Percentiles rank a stretch among this genome's conserved stretches.
Conservation (phyloP, 2,329 filamentous ascomycete genomes). For the Colletotrichum tofieldiae region DNA sequence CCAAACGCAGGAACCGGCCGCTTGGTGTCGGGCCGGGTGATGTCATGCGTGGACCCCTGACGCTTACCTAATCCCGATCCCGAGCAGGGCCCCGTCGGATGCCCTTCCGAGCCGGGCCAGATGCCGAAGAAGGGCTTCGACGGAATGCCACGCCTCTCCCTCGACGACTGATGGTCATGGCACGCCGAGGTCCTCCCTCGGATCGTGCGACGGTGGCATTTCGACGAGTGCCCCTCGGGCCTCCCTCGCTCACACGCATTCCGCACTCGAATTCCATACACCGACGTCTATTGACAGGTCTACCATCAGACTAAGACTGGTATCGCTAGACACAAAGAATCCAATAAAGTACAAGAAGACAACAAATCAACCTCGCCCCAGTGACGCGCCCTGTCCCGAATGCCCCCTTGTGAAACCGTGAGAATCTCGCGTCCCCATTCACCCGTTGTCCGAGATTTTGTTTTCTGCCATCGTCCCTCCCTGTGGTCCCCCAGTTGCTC, state of each 20-base stretch:
- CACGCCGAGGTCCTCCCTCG: neutral
- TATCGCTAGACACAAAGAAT: constrained; percentile 38
- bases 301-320: constrained; percentile 33
- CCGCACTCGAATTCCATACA: neutral
- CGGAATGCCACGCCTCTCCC: neutral
- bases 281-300: constrained; percentile 42
- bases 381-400: constrained; percentile 16
- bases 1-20: constrained; percentile 2
- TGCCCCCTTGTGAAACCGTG: constrained; percentile 21
- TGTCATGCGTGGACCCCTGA: constrained; percentile 26
- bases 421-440: constrained; percentile 12
- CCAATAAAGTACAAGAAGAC: constrained; percentile 40
- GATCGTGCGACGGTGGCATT: neutral
- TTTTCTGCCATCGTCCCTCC: constrained; percentile 11
- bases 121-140: constrained; percentile 9
- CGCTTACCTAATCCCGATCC: constrained; percentile 23
- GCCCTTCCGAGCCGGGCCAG: constrained; percentile 8
- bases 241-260: neutral
- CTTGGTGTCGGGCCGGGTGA: constrained; percentile 31
- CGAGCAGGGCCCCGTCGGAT: constrained; percentile 11
- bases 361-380: constrained; percentile 25
- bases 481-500: neutral
- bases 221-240: neutral
- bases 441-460: constrained; percentile 14
- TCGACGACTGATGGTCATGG: neutral